Conservation (phyloP, 176 grass and related monocot genomes). For the Pharus latifolius region DNA sequence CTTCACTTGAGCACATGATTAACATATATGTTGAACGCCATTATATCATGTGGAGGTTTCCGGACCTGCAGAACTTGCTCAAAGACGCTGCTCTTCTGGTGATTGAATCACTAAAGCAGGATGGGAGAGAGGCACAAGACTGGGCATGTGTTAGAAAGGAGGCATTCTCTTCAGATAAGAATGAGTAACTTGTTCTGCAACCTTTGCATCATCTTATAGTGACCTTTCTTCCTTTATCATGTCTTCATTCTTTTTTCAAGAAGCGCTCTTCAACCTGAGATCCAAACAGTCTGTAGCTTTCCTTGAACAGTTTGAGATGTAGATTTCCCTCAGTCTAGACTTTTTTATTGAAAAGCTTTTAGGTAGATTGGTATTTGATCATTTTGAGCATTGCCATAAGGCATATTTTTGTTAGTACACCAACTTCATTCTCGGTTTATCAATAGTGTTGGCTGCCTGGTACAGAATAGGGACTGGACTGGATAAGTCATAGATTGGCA, state of each 20-base stretch:
- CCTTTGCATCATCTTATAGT: background rate
- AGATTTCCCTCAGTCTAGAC: background rate
- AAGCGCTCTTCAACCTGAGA: background rate
- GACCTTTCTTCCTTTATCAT: background rate
- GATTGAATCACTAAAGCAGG: conserved; percentile 63
- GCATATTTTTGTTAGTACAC: background rate
- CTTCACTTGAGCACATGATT: conserved; percentile 94
- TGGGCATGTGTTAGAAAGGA: conserved; percentile 86
- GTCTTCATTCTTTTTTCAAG: background rate
- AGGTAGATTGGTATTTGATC: background rate
- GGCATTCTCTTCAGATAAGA: conserved; percentile 76
- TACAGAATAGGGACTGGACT: no score
- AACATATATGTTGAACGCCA: conserved; percentile 91
- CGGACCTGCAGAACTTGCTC: conserved; percentile 80
- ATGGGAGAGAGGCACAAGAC: conserved; percentile 70
- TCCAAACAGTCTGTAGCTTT: no score
- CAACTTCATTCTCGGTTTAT: background rate
- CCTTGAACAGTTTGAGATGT: background rate
- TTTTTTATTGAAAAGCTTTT: background rate
- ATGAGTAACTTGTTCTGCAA: conserved; percentile 66
- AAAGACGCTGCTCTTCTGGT: conserved; percentile 85
- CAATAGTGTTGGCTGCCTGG: background rate
- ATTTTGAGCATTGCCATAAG: no score
- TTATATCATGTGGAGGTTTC: conserved; percentile 98
- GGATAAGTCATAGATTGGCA: no score